phyloP scores from a whole-genome alignment of 495 filamentous ascomycete genomes.

The Podospora tetraspora region DNA sequence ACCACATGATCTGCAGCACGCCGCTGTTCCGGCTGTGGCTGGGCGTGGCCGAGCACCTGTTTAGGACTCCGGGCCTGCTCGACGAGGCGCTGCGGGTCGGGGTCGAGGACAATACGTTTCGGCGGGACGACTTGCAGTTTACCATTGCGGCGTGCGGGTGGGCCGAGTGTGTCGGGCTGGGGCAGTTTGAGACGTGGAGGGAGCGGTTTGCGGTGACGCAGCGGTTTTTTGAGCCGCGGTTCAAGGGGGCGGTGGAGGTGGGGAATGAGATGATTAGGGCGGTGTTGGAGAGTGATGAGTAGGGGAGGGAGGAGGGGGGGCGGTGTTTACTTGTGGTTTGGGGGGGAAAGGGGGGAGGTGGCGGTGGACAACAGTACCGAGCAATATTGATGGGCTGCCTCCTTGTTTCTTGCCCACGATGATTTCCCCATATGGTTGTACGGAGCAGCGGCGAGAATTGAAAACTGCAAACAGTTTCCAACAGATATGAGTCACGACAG shows the following conservation, averaged over 20 bases:
- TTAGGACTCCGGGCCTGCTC: slow-evolving; percentile 75
- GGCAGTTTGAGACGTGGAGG: slow-evolving; percentile 84
- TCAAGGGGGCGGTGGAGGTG: slow-evolving; percentile 74
- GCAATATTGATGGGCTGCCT: background rate
- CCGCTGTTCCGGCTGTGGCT: slow-evolving; percentile 98
- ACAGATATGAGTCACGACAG: background rate
- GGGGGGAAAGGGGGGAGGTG: background rate
- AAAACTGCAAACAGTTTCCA: background rate
- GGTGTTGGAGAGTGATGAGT: slow-evolving; percentile 68
- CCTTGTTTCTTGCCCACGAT: background rate
- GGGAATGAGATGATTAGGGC: slow-evolving; percentile 97
- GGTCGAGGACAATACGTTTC: slow-evolving; percentile 79
- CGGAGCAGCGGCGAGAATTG: background rate
- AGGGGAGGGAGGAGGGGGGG: background rate
- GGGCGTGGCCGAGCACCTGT: slow-evolving; percentile 94
- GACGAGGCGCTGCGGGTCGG: slow-evolving; percentile 83
- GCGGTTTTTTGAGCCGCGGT: slow-evolving; percentile 82
- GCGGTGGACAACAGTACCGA: background rate
- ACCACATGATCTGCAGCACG: slow-evolving; percentile 99
- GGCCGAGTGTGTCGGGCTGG: slow-evolving; percentile 86
- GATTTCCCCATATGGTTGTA: background rate
- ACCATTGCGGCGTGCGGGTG: slow-evolving; percentile 93
- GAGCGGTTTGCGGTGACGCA: slow-evolving; percentile 86
- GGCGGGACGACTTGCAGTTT: slow-evolving; percentile 91
- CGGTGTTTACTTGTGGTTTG: background rate